Percentiles rank a stretch among this genome's conserved stretches.
These are phyloP conservation scores for Lomentospora prolificans DNA, from an alignment of 2,329 filamentous ascomycete species.

Conservation along the genomic window DNA sequence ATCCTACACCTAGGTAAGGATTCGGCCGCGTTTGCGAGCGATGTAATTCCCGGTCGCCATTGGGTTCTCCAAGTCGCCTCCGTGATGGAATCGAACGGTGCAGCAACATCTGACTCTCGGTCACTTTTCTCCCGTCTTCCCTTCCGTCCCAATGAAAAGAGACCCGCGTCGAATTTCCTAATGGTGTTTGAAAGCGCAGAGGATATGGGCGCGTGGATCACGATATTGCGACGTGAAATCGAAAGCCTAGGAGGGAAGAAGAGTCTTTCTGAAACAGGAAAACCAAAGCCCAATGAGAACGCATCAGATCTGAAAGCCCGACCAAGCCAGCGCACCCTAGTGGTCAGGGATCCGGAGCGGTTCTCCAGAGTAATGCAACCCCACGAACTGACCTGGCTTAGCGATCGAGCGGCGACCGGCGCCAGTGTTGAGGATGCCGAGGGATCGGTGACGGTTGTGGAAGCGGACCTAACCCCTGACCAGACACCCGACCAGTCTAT, in stretches of 20 bases:
- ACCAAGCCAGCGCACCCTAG: conserved; percentile 34
- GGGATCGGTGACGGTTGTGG: conserved; percentile 12
- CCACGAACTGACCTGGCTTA: conserved; percentile 24
- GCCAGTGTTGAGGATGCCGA: conserved; percentile 7
- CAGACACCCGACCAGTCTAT: conserved; percentile 29
- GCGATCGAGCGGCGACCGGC: not conserved
- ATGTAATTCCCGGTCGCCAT: conserved; percentile 68
- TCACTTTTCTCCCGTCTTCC: conserved; percentile 58
- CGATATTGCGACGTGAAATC: conserved; percentile 58
- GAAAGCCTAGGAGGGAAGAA: conserved; percentile 60
- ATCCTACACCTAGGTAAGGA: conserved; percentile 61
- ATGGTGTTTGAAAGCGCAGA: conserved; percentile 64
- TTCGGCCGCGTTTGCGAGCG: conserved; percentile 71
- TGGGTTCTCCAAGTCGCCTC: conserved; percentile 73
- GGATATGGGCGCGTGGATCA: conserved; percentile 70
- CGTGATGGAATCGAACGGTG: conserved; percentile 48
- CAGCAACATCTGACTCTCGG: conserved; percentile 37
- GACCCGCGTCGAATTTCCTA: conserved; percentile 53
- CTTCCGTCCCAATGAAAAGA: conserved; percentile 46
- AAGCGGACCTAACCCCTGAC: too few species aligned
- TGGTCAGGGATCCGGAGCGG: conserved; percentile 37
- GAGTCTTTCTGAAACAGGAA: conserved; percentile 49
- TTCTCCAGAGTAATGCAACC: conserved; percentile 30
- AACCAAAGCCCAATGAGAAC: conserved; percentile 32
- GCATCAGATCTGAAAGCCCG: conserved; percentile 24